Conservation (phyloP, 345 rosid species). For the Cochlearia excelsa region DNA sequence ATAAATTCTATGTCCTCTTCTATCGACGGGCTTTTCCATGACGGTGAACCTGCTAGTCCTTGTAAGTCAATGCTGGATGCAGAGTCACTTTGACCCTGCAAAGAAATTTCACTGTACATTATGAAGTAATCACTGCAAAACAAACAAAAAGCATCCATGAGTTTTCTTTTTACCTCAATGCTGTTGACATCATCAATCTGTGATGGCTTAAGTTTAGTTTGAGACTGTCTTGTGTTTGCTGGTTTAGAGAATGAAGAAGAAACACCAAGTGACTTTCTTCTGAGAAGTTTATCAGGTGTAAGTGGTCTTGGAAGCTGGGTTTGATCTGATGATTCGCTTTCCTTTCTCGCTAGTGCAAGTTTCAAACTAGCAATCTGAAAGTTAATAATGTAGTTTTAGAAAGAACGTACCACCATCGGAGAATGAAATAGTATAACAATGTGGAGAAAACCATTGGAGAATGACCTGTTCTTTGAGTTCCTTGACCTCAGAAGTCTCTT, state of each 20-base stretch:
- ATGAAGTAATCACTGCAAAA: constrained; percentile 10
- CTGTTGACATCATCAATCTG: constrained; percentile 53
- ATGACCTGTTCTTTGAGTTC: constrained; percentile 84
- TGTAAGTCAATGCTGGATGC: constrained; percentile 61
- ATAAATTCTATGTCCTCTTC: constrained; percentile 53
- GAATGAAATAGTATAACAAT: neutral
- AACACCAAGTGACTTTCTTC: constrained; percentile 43
- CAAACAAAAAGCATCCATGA: too few relatives aligned
- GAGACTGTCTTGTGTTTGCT: constrained; percentile 40
- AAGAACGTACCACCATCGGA: neutral
- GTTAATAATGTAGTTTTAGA: neutral
- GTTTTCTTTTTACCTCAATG: constrained; percentile 49
- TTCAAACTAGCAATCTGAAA: constrained; percentile 68
- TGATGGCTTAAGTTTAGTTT: constrained; percentile 38
- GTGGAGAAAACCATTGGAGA: neutral
- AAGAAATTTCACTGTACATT: constrained; percentile 21
- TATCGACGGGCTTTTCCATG: constrained; percentile 41
- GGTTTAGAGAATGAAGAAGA: constrained; percentile 50
- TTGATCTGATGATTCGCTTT: constrained; percentile 41
- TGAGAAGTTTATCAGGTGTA: constrained; percentile 48
- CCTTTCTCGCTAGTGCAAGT: constrained; percentile 68
- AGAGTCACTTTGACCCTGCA: constrained; percentile 47
- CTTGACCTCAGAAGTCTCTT: constrained; percentile 66
- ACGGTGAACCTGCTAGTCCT: constrained; percentile 61
- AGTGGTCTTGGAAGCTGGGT: constrained; percentile 41